phyloP scores from a whole-genome alignment of 2,329 filamentous ascomycete species.

The Aspergillus japonicus region DNA sequence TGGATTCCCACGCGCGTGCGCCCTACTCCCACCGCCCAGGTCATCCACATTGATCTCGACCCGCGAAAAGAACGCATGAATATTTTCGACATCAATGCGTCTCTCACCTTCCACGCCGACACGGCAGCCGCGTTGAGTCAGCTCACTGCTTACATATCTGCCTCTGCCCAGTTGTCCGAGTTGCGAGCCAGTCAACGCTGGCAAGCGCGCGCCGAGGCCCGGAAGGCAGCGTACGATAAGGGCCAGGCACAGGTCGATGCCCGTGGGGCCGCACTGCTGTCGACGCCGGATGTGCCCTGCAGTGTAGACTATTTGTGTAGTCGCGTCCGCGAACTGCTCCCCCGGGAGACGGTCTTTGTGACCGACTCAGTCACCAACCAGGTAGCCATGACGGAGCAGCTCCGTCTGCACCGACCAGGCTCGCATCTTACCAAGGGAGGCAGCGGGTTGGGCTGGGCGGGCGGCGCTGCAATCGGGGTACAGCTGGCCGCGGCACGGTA shows the following conservation, averaged over 20 bases:
- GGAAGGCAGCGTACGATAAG: background rate
- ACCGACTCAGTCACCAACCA: constrained; percentile 13
- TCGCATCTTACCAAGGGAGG: constrained; percentile 65
- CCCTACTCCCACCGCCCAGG: constrained; percentile 42
- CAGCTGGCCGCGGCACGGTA: constrained; percentile 58
- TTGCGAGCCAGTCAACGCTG: background rate
- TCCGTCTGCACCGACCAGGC: constrained; percentile 9
- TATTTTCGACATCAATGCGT: constrained; percentile 12
- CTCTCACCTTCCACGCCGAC: constrained; percentile 10
- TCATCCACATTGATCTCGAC: constrained; percentile 65
- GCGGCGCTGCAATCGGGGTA: constrained; percentile 70
- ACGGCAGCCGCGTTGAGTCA: constrained; percentile 3
- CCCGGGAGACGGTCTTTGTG: constrained; percentile 6
- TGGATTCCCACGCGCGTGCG: constrained; percentile 63
- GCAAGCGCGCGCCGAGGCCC: background rate
- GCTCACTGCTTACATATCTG: constrained; percentile 6
- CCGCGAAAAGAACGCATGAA: constrained; percentile 53
- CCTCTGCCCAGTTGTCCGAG: background rate
- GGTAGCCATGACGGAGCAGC: constrained; percentile 9
- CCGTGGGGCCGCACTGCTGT: background rate
- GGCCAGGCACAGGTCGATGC: background rate
- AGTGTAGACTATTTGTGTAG: constrained; percentile 9
- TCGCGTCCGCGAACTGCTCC: constrained; percentile 5
- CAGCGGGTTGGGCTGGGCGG: constrained; percentile 75
- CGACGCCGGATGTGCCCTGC: constrained; percentile 1